Base-by-base conservation (phyloP, 306 rosid species). In the Cicer judaicum region DNA sequence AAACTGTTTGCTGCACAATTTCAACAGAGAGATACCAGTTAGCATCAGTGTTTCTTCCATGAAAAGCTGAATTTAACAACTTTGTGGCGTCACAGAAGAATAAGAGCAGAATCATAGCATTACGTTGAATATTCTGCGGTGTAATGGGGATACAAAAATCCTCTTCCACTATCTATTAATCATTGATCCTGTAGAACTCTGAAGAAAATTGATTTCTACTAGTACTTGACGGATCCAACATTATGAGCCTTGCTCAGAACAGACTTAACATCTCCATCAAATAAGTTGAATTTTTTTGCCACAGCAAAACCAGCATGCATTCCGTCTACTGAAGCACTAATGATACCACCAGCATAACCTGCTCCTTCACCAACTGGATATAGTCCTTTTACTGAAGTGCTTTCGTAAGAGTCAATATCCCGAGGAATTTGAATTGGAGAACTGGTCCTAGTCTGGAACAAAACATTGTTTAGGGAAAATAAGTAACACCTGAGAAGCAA, bases 321-420 rank as follows among this genome's bases (percentile, higher is more conserved):
- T 86, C 97, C 98, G 86, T 94, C 98, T 13, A 88, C 98, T 53
- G 97, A 96, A 41, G 98, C 97, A 79, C 97, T 94, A 53, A 91
- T 85, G 66, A 94, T 94, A 66, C 98, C 98, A 60, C 98, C 98
- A 38, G 98, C 98, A 80, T 94, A 94, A 76, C 98, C 98, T 5
- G 98, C 97, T 82, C 98, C 98, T 84, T 94, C 98, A 6, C 98
- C 98, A 59, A 94, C 84, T 9, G 98, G 98, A 78, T 91, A 91
- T 41, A 94, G 89, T 76, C 98, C 93, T 84, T 84, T 88, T 60
- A 94, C 36, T 0, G 90, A 89, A 40, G 90, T 86, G 91, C 94
- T 88, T 83, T 94, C 98, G 1, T 86, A 94, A 59, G 97, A 85
- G 62, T 83, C 87, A 47, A 21, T 66, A 74, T 71, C 42, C 13